Evolutionary conservation across 1,139 yeast species (phyloP), one percentile per base, ranked within the genome.

Genomic region (Taphrina pruni): DNA sequence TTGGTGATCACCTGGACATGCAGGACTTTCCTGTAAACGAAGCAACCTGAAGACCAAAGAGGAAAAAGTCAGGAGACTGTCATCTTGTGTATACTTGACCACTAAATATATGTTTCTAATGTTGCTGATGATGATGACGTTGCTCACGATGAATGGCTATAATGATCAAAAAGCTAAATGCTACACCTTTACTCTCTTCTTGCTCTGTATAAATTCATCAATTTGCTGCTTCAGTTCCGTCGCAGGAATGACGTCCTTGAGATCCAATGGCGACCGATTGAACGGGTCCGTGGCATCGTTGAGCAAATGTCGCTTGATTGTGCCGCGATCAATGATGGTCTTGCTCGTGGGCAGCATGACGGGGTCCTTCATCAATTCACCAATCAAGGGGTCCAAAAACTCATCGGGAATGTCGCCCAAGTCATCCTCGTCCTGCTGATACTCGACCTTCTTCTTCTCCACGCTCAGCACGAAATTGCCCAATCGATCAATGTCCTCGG

Each of bases 281-380:
- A 95, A 95, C 12, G 99, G 99, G 81, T 95, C 99, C 0, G 97
- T 93, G 0, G 97, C 86, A 79, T 94, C 98, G 80, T 94, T 90
- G 77, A 95, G 84, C 72, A 95, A 82, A 82, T 95, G 99, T 0
- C 97, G 91, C 77, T 92, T 93, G 75, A 95, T 90, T 0, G 98
- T 95, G 32, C 95, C 85, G 76, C 96, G 82, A 77, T 95, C 99
- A 74, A 95, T 90, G 66, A 88, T 86, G 17, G 93, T 85, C 74
- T 86, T 88, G 0, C 97, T 90, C 6, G 90, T 83, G 6, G 99
- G 99, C 75, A 95, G 83, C 35, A 85, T 88, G 3, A 95, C 99
- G 0, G 99, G 99, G 77, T 95, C 96, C 74, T 87, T 90, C 99
- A 95, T 95, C 58, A 95, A 77, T 0, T 97, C 90, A 77, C 84